Base-by-base conservation (phyloP, 2,329 filamentous ascomycete species). In the Colletotrichum coccodes region DNA sequence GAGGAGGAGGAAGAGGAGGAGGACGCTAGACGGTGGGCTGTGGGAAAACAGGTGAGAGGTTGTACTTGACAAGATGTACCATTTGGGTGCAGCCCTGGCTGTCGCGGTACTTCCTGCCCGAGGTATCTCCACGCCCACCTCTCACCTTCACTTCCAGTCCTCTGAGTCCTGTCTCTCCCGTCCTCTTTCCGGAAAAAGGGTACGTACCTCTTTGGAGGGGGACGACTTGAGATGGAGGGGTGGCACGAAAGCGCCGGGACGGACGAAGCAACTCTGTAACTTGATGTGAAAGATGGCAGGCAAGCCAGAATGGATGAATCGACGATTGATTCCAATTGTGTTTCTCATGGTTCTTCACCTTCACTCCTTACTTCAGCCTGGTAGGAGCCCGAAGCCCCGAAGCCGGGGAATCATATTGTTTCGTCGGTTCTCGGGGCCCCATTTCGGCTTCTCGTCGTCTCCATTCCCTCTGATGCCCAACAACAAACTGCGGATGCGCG, bases 231-330 rank as follows among this genome's bases (percentile, higher is more conserved):
- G 44, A 64, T 64, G 60, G 64, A 68, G 44, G 60, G 52, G 64
- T 59, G 64, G 64, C 59, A 59, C 64, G 60, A 68, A 59, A 64
- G 60, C 53, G 44, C 53, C 38, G 36, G 52, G 30, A 47, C 57
- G 49, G 58, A 54, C 57, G 63, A 66, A 61, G 63, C 60, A 64
- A 64, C 44, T 67, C 60, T 67, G 60, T 64, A 67, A 67, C 64
- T 64, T 42, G 60, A 52, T 50, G 44, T 67, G 64, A 62, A 62
- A 64, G 50, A 67, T 64, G 64, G 52, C 64, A 68, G 64, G 60
- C 60, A 32, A 66, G 64, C 64, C 56, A 49, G 42, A 56, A 38
- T 38, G 26, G 32, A 26, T 32, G 32, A 56, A 62, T 62, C 58
- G 58, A 62, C 42, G 59, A 38, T 28, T 54, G 36, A 34, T 66